phyloP scores from a whole-genome alignment of 2,329 filamentous ascomycete species.

The Mycogone perniciosa region DNA sequence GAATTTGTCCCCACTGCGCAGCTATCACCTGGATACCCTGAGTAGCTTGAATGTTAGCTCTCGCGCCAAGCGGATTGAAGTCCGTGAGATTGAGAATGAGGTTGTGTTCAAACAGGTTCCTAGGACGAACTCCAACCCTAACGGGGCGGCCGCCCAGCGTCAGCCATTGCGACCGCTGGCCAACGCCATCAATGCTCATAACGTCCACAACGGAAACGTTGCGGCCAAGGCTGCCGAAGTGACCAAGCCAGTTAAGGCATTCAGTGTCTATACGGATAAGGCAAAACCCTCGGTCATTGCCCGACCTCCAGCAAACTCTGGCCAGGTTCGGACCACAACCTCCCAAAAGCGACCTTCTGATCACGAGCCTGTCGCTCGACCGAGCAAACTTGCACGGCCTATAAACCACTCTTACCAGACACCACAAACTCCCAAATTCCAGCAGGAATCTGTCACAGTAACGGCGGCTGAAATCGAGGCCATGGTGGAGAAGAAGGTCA shows the following conservation, averaged over 20 bases:
- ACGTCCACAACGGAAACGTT: constrained; percentile 57
- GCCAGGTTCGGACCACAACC: constrained; percentile 26
- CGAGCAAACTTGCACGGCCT: constrained; percentile 42
- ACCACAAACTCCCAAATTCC: constrained; percentile 20
- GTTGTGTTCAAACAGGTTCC: constrained; percentile 76
- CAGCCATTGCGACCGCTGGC: constrained; percentile 76
- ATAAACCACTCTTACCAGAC: constrained; percentile 15
- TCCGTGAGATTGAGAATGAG: constrained; percentile 92
- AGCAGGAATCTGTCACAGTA: constrained; percentile 38
- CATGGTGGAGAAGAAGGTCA: constrained; percentile 85
- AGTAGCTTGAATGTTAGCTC: constrained; percentile 94
- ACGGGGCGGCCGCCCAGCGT: constrained; percentile 42
- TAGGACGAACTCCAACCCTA: constrained; percentile 39
- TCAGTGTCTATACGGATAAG: constrained; percentile 80
- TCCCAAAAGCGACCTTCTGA: constrained; percentile 40
- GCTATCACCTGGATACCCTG: constrained; percentile 88
- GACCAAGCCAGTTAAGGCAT: constrained; percentile 72
- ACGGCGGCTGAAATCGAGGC: constrained; percentile 77
- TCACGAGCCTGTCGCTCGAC: constrained; percentile 34
- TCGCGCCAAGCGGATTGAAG: constrained; percentile 90
- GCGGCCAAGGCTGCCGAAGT: constrained; percentile 31
- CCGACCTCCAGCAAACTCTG: constrained; percentile 29
- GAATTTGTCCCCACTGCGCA: constrained; percentile 84
- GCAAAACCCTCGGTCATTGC: constrained; percentile 37
- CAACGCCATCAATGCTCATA: constrained; percentile 70